Base-by-base conservation (phyloP, 192 early-diverging fungal genomes). In the Coemansia erecta region DNA sequence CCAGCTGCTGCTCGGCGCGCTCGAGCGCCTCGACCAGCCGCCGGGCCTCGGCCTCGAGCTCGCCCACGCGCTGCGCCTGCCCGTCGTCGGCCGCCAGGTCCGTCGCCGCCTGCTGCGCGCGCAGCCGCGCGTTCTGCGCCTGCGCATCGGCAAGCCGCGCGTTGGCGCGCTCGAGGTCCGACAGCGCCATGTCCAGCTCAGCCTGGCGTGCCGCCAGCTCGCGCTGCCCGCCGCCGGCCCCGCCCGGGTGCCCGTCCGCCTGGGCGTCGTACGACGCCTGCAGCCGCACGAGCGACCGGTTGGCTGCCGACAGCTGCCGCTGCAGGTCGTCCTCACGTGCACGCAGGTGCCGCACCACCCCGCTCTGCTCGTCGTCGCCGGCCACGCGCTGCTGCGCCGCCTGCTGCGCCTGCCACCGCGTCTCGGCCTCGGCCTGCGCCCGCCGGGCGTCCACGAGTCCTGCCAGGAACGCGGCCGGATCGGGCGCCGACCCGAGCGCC, bases 151-250 rank as follows among this genome's bases (percentile, higher is more conserved):
- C 82, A 8, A 89, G 74, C 51, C 84, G 89, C 35, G 80, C 80
- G 46, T 90, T 89, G 15, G 89, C 86, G 21, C 88, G 85, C 53
- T 97, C 93, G 40, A 94, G 74, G 58, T 97, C 94, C 45, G 87
- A 78, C 42, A 87, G 81, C 6, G 94, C 71, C 47, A 97, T 94
- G 61, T 97, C 93, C n/a, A 93, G 72, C 58, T 95, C 94, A 7
- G 90, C 92, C 23, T 93, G 75, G 58, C 89, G 88, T 10, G 76
- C 85, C 3, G 89, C 86, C 44, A 94, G 85, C 52, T 91, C 87
- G 51, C 93, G 87, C 61, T 95, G 35, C 35, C 26, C 92, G 31
- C 86, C 84, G 9, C 40, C 40, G 48, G 84, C 83, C 40, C 70
- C 71, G 42, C 85, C 82, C 47, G 85, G 82, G 21, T 88, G 61